Evolutionary conservation across 73 alveolate species (phyloP).

Genomic region (Paramecium sonneborni): DNA sequence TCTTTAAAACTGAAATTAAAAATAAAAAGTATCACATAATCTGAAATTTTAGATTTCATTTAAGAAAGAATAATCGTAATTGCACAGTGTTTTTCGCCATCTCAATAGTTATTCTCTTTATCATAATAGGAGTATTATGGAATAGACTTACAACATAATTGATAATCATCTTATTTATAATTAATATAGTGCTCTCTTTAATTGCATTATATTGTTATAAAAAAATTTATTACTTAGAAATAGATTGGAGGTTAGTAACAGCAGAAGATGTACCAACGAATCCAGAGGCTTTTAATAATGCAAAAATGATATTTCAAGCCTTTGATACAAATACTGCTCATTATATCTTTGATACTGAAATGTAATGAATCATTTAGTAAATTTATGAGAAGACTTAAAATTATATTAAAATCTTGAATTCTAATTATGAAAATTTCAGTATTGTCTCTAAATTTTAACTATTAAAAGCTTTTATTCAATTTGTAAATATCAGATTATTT

Average conservation of each 20-base stretch:
- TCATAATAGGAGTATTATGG: not conserved
- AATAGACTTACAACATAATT: not conserved
- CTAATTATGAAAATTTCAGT: too few relatives aligned
- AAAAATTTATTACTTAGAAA: not conserved
- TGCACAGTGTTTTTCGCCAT: not conserved
- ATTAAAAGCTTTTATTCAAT: too few relatives aligned
- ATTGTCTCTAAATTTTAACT: too few relatives aligned
- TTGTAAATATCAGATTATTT: too few relatives aligned
- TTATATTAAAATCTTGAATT: not conserved
- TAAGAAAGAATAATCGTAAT: not conserved
- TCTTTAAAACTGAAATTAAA: conserved; percentile 7
- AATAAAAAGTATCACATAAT: not conserved
- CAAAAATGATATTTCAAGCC: not conserved
- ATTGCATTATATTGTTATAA: not conserved
- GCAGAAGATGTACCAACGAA: not conserved
- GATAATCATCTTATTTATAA: not conserved
- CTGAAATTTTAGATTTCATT: not conserved
- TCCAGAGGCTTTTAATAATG: not conserved
- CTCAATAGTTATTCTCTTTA: not conserved
- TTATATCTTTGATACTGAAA: not conserved
- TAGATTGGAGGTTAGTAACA: not conserved
- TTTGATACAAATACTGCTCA: not conserved
- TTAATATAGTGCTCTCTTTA: not conserved
- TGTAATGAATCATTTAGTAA: not conserved
- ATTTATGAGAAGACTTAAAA: not conserved